Percentiles rank a stretch among this genome's conserved stretches.
Conservation (phyloP, 2,329 filamentous ascomycete species). For the Plenodomus biglobosus region DNA sequence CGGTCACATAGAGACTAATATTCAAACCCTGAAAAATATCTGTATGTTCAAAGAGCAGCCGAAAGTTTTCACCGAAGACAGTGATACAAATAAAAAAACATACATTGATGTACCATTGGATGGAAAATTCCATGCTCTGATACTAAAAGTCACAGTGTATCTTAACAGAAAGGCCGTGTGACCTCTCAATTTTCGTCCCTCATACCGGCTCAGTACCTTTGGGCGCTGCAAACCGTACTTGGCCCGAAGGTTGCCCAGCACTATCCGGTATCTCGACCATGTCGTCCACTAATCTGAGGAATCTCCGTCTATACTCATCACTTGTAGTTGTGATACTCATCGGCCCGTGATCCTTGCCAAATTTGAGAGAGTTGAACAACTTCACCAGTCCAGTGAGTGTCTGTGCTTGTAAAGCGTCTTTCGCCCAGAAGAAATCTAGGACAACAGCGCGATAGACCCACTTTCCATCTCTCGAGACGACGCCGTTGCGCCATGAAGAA, state of each 20-base stretch:
- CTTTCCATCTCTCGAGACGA: conserved; percentile 62
- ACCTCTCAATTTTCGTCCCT: neutral
- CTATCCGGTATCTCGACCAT: conserved; percentile 42
- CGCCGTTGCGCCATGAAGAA: conserved; percentile 62
- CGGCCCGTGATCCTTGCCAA: conserved; percentile 62
- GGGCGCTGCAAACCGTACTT: conserved; percentile 24
- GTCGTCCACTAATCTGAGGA: conserved; percentile 54
- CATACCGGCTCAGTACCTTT: neutral
- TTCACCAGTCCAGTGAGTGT: conserved; percentile 67
- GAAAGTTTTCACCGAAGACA: too few relatives aligned
- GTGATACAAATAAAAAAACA: too few relatives aligned
- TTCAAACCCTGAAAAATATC: neutral
- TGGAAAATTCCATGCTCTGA: neutral
- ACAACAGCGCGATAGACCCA: conserved; percentile 69
- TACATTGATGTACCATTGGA: too few relatives aligned
- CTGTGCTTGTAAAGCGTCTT: conserved; percentile 67
- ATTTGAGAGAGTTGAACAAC: conserved; percentile 58
- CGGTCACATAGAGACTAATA: neutral
- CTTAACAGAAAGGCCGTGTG: neutral
- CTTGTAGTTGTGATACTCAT: conserved; percentile 76
- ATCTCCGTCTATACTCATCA: conserved; percentile 64
- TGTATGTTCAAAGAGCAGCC: too few relatives aligned
- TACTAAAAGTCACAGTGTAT: neutral
- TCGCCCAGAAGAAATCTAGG: conserved; percentile 78
- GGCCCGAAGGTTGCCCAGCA: conserved; percentile 33